A percentile compares a stretch with the other conserved stretches of the same genome.
Conservation (phyloP, 2,329 filamentous ascomycete genomes). For the Penicillium griseofulvum region DNA sequence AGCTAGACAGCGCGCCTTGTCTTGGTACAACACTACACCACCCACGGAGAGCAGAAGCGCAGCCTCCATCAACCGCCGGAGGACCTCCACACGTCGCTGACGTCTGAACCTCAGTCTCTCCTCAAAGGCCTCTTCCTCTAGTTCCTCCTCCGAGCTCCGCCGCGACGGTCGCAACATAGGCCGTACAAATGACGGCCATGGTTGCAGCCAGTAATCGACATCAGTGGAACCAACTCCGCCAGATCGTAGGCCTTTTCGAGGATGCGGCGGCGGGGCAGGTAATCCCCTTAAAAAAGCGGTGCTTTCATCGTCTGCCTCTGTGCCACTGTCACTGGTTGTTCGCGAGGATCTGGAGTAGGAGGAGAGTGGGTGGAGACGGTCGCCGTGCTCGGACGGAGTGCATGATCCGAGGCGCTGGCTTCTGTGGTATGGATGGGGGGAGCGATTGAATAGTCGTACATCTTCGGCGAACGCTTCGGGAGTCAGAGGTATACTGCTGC, state of each 20-base stretch:
- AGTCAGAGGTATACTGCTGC: slow-evolving; percentile 19
- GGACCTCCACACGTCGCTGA: slow-evolving; percentile 41
- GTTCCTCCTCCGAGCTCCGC: slow-evolving; percentile 33
- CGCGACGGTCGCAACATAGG: slow-evolving; percentile 28
- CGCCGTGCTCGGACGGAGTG: slow-evolving; percentile 40
- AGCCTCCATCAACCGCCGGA: slow-evolving; percentile 54
- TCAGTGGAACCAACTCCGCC: slow-evolving; percentile 24
- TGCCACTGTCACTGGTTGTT: slow-evolving; percentile 80
- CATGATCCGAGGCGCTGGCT: slow-evolving; percentile 57
- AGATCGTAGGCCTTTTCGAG: slow-evolving; percentile 72
- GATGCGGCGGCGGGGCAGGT: slow-evolving; percentile 70
- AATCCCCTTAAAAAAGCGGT: slow-evolving; percentile 71
- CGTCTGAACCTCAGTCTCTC: slow-evolving; percentile 27
- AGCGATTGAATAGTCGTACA: slow-evolving; percentile 56
- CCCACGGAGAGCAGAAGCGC: slow-evolving; percentile 54
- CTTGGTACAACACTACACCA: slow-evolving; percentile 40
- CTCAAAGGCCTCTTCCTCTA: slow-evolving; percentile 23
- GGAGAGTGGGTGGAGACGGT: slow-evolving; percentile 29
- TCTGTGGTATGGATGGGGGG: slow-evolving; percentile 67
- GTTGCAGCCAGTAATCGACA: slow-evolving; percentile 31
- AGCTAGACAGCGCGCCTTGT: slow-evolving; percentile 31
- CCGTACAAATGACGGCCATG: slow-evolving; percentile 35
- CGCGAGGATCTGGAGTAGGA: slow-evolving; percentile 52
- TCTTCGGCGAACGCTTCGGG: slow-evolving; percentile 22
- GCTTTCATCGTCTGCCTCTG: slow-evolving; percentile 92